A percentile compares a stretch with the other conserved stretches of the same genome.
Evolutionary conservation across 2,329 filamentous ascomycete species (phyloP).

Genomic region (Ilyonectria mors-panacis): DNA sequence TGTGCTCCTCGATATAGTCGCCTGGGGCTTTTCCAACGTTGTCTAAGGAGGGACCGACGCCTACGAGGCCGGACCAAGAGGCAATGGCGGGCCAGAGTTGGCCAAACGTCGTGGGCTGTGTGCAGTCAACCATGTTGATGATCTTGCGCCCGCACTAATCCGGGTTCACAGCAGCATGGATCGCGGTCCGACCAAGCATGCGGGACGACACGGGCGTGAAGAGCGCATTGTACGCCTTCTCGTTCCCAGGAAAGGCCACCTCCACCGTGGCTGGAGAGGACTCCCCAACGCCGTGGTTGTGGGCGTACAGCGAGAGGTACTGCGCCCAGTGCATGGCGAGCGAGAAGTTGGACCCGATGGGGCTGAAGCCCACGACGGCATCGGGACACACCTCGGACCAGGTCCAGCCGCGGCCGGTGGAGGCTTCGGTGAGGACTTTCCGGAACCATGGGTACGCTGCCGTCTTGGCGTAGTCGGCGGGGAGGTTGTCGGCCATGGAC

Average conservation of each 20-base stretch:
- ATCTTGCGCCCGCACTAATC: slow-evolving; percentile 48
- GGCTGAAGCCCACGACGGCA: slow-evolving; percentile 56
- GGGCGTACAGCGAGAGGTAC: slow-evolving; percentile 55
- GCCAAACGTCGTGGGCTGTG: slow-evolving; percentile 46
- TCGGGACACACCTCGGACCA: slow-evolving; percentile 59
- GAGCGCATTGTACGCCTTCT: slow-evolving; percentile 40
- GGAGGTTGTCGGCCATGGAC: slow-evolving; percentile 51
- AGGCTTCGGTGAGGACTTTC: slow-evolving; percentile 48
- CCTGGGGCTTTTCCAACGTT: slow-evolving; percentile 40
- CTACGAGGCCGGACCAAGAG: slow-evolving; percentile 51
- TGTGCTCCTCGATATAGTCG: slow-evolving; percentile 51
- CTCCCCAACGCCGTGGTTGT: slow-evolving; percentile 43
- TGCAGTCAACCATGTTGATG: slow-evolving; percentile 52
- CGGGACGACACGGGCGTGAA: slow-evolving; percentile 53
- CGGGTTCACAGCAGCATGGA: slow-evolving; percentile 50
- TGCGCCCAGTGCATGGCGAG: slow-evolving; percentile 58
- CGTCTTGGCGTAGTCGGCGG: slow-evolving; percentile 53
- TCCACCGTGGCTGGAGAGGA: slow-evolving; percentile 21
- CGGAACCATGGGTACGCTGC: slow-evolving; percentile 55
- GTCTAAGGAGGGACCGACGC: slow-evolving; percentile 37
- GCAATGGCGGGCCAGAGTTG: slow-evolving; percentile 52
- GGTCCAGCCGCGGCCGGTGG: slow-evolving; percentile 51
- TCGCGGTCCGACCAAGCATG: slow-evolving; percentile 48
- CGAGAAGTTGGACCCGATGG: slow-evolving; percentile 54
- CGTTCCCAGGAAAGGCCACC: slow-evolving; percentile 51